phyloP scores from a whole-genome alignment of 2,329 filamentous ascomycete genomes.

The Fusarium musae region DNA sequence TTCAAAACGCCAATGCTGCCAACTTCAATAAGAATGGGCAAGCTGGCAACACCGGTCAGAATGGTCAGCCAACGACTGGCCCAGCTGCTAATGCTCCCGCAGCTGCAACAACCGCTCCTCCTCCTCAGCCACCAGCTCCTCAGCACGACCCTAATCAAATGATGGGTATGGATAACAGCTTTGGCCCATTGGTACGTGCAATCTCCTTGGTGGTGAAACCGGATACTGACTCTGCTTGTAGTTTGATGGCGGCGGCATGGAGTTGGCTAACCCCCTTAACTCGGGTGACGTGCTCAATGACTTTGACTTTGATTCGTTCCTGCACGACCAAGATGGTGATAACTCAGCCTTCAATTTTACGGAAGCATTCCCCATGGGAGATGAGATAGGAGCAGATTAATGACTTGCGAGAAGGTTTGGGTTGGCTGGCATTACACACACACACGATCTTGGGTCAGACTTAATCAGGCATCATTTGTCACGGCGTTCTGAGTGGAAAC shows the following conservation, averaged over 20 bases:
- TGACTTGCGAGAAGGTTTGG: slow-evolving; percentile 34
- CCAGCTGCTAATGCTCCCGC: slow-evolving; percentile 47
- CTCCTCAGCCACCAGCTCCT: slow-evolving; percentile 30
- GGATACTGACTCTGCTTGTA: slow-evolving; percentile 34
- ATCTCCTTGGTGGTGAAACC: slow-evolving; percentile 2
- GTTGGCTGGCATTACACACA: slow-evolving; percentile 42
- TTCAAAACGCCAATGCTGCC: slow-evolving; percentile 54
- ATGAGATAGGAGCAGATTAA: slow-evolving; percentile 69
- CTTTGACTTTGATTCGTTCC: slow-evolving; percentile 75
- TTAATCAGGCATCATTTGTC: slow-evolving; percentile 55
- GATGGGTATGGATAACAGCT: slow-evolving; percentile 56
- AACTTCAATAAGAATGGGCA: slow-evolving; percentile 57
- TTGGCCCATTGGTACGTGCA: slow-evolving; percentile 56
- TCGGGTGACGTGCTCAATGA: slow-evolving; percentile 70
- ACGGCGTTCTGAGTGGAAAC: slow-evolving; percentile 53
- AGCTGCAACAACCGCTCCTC: slow-evolving; percentile 47
- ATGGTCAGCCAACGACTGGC: slow-evolving; percentile 46
- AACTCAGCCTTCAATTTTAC: slow-evolving; percentile 66
- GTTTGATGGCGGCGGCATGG: slow-evolving; percentile 58
- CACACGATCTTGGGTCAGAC: slow-evolving; percentile 47
- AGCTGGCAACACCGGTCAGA: slow-evolving; percentile 45
- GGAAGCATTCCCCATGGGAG: slow-evolving; percentile 62
- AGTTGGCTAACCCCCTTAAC: slow-evolving; percentile 65
- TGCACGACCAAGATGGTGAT: slow-evolving; percentile 65
- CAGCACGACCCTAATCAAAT: slow-evolving; percentile 51